A percentile compares a stretch with the other conserved stretches of the same genome.
Evolutionary conservation across 2,329 filamentous ascomycete genomes (phyloP).

Genomic region (Zymoseptoria tritici): DNA sequence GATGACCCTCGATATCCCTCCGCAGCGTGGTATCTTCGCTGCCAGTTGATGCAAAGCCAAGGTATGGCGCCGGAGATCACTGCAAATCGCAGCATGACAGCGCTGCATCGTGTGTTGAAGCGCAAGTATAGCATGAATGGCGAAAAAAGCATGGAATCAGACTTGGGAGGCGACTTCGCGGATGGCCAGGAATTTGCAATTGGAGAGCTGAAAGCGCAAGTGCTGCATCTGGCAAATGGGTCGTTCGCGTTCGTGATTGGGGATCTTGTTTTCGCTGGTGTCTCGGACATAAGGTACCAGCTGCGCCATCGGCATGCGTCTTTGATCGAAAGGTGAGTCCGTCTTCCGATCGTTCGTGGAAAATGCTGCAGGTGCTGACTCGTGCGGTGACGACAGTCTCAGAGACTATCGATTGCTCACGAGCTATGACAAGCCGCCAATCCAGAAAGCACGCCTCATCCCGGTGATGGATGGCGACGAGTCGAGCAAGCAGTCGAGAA

Average conservation of each 20-base stretch:
- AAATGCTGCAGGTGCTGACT: not conserved
- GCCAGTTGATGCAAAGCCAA: conserved; percentile 12
- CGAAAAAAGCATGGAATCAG: not conserved
- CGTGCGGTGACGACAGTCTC: conserved; percentile 1
- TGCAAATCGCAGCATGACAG: conserved; percentile 10
- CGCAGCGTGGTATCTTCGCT: conserved; percentile 19
- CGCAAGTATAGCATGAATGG: conserved; percentile 18
- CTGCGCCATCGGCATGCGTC: conserved; percentile 4
- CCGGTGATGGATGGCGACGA: conserved; percentile 11
- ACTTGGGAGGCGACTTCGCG: conserved; percentile 1
- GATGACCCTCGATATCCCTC: conserved; percentile 12
- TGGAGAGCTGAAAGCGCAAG: conserved; percentile 11
- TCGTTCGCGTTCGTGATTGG: conserved; percentile 17
- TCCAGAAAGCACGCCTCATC: conserved; percentile 10
- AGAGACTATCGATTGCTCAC: conserved; percentile 14
- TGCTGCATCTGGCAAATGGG: conserved; percentile 10
- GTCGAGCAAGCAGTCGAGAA: conserved; percentile 5
- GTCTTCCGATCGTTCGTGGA: not conserved
- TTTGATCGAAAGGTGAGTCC: conserved; percentile 3
- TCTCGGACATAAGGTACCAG: conserved; percentile 10
- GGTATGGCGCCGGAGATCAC: conserved; percentile 14
- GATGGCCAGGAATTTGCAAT: conserved; percentile 17
- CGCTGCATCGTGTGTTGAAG: conserved; percentile 16
- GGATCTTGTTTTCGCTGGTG: conserved; percentile 15
- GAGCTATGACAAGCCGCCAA: conserved; percentile 11